Base-by-base conservation (phyloP, 2,329 filamentous ascomycete species). In the Diaporthe humulicola region DNA sequence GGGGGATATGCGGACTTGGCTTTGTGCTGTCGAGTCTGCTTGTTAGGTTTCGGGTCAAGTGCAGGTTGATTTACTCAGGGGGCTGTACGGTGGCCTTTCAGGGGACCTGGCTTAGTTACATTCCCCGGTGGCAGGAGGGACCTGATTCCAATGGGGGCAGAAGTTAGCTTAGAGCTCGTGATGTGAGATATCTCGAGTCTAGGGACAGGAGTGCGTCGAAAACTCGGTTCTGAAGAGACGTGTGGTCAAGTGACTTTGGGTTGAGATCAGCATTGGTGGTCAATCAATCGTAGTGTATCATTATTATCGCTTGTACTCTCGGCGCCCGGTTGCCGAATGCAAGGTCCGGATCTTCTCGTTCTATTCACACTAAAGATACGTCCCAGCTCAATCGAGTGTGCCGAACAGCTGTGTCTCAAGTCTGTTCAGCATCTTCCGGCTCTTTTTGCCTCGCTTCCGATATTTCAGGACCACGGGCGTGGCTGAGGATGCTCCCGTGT, bases 251-350 rank as follows among this genome's bases (percentile, higher is more conserved):
- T 25, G 9, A 50, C 8, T 25, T 50, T 2, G 48, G n/a, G 38
- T 38, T 12, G 38, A 56, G 7, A 22, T 22, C 36, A 45, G 9
- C 40, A 60, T 10, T 33, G 8, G 6, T 10, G 17, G 40, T 17
- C n/a, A 12, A 22, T 15, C 40, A 9, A 5, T 52, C 14, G 10
- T 6, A 52, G 33, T 58, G 8, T 69, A 25, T 8, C 38, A 69
- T 66, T 69, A 69, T 69, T 28, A 28, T 30, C 15, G 45, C 30
- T 54, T 36, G 38, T 40, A n/a, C 12, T 28, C n/a, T 69, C 48
- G 64, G 64, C 64, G 48, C 64, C 64, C 64, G 64, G 64, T 54
- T 40, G 64, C 64, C 64, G 64, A 69, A 69, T 69, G 64, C 33
- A 40, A 19, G 4, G 25, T 6, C 64, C 48, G 48, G 64, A 7